phyloP scores from a whole-genome alignment of 257 asterid species.

The Nicotiana otophora region DNA sequence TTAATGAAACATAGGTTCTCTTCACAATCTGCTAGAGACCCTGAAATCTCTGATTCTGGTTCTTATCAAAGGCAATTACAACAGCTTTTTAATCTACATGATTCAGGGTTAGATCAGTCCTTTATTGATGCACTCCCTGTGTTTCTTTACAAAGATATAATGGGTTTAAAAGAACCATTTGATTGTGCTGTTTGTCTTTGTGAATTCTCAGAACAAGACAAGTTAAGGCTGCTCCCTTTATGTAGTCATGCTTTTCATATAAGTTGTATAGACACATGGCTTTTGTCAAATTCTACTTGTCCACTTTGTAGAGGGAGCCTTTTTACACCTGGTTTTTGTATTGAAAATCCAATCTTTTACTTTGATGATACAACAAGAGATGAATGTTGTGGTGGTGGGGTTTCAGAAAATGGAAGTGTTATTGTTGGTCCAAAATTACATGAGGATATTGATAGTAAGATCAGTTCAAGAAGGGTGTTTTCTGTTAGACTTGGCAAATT shows the following conservation, averaged over 20 bases:
- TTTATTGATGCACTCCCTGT: conserved; percentile 78
- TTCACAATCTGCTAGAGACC: conserved; percentile 20
- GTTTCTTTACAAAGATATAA: conserved; percentile 61
- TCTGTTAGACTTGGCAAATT: conserved; percentile 87
- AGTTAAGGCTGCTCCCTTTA: conserved; percentile 62
- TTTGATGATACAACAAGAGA: conserved; percentile 53
- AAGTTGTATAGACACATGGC: conserved; percentile 86
- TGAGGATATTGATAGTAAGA: conserved; percentile 25
- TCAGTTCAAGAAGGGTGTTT: conserved; percentile 64
- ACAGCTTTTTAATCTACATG: conserved; percentile 77
- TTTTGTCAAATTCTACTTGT: conserved; percentile 75
- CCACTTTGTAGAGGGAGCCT: conserved; percentile 88
- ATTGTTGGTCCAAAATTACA: conserved; percentile 26
- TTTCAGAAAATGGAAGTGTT: conserved; percentile 18
- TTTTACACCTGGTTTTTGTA: conserved; percentile 45
- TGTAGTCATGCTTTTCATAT: conserved; percentile 94
- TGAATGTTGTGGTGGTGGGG: conserved; percentile 18
- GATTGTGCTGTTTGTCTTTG: conserved; percentile 91
- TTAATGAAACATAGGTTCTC: conserved; percentile 41
- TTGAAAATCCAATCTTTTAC: conserved; percentile 53
- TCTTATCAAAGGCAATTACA: conserved; percentile 72
- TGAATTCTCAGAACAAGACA: conserved; percentile 64
- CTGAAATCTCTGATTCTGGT: conserved; percentile 47
- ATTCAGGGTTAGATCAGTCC: conserved; percentile 80
- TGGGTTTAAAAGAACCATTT: conserved; percentile 72